These are phyloP conservation scores for Pichia sp. DNA, from an alignment of 1,139 yeast species.

Conservation along the genomic window DNA sequence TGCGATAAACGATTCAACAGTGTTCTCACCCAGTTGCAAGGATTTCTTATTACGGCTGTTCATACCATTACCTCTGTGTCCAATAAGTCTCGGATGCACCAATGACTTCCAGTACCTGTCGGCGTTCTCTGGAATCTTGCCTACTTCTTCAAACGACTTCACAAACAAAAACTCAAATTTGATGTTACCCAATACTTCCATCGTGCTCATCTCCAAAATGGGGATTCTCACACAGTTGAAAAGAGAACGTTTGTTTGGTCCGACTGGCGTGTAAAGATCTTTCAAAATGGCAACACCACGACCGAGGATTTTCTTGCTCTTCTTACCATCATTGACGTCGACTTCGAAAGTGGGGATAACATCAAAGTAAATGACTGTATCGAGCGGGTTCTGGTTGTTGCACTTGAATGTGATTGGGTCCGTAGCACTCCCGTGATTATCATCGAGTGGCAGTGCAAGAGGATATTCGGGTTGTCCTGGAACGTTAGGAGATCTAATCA, in stretches of 20 bases:
- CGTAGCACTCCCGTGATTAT: slow-evolving; percentile 67
- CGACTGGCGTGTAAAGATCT: slow-evolving; percentile 64
- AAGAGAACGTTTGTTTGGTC: slow-evolving; percentile 64
- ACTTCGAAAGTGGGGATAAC: slow-evolving; percentile 87
- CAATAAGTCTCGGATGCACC: slow-evolving; percentile 87
- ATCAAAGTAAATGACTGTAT: slow-evolving; percentile 72
- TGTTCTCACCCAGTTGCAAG: slow-evolving; percentile 91
- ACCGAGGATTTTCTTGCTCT: slow-evolving; percentile 55
- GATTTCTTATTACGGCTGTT: slow-evolving; percentile 67
- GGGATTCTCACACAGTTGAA: slow-evolving; percentile 72
- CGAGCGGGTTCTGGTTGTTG: slow-evolving; percentile 46
- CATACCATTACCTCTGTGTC: slow-evolving; percentile 95
- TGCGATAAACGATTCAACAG: slow-evolving; percentile 91
- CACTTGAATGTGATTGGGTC: slow-evolving; percentile 81
- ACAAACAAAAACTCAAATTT: slow-evolving; percentile 73
- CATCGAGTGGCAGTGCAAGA: slow-evolving; percentile 81
- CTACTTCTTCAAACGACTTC: slow-evolving; percentile 69
- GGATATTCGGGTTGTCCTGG: slow-evolving; percentile 58
- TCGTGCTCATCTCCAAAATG: slow-evolving; percentile 62
- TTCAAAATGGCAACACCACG: slow-evolving; percentile 79
- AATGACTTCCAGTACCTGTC: slow-evolving; percentile 91
- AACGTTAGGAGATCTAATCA: slow-evolving; percentile 53
- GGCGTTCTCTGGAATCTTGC: slow-evolving; percentile 63
- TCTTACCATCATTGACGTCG: slow-evolving; percentile 39
- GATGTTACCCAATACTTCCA: slow-evolving; percentile 74